These are phyloP conservation scores for Aspergillus fischeri DNA, from an alignment of 2,329 filamentous ascomycete species.

Conservation along the genomic window DNA sequence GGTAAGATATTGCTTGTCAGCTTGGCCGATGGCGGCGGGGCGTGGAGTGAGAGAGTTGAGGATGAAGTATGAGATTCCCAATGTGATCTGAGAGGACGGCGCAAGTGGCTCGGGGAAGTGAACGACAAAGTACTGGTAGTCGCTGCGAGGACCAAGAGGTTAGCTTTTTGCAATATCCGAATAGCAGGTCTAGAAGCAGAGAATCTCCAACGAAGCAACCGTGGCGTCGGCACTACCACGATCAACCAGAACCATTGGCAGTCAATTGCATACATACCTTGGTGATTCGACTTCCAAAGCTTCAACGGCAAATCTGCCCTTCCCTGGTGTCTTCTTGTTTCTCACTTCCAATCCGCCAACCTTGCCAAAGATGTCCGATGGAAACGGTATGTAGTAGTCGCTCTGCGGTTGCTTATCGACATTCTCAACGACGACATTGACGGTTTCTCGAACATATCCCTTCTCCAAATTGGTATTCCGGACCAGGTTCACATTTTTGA, in stretches of 20 bases:
- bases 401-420: slow-evolving; percentile 71
- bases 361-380: slow-evolving; percentile 66
- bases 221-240: slow-evolving; percentile 8
- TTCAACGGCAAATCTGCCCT: slow-evolving; percentile 65
- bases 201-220: slow-evolving; percentile 7
- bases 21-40: slow-evolving; percentile 76
- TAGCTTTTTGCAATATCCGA: slow-evolving; percentile 4
- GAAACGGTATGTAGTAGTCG: slow-evolving; percentile 90
- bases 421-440: slow-evolving; percentile 95
- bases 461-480: slow-evolving; percentile 91
- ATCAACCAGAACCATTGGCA: slow-evolving; percentile 32
- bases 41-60: slow-evolving; percentile 76
- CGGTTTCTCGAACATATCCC: slow-evolving; percentile 79
- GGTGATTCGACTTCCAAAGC: slow-evolving; percentile 58
- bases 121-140: slow-evolving; percentile 79
- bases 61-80: slow-evolving; percentile 80
- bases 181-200: neutral
- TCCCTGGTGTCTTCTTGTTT: slow-evolving; percentile 76
- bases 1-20: slow-evolving; percentile 78
- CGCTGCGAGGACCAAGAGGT: slow-evolving; percentile 46
- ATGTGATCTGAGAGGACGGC: slow-evolving; percentile 72
- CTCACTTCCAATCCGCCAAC: slow-evolving; percentile 86
- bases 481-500: slow-evolving; percentile 89
- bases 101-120: slow-evolving; percentile 71
- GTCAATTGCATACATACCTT: slow-evolving; percentile 49